A percentile compares a stretch with the other conserved stretches of the same genome.
Conservation (phyloP, 345 rosid species). For the Boechera stricta region DNA sequence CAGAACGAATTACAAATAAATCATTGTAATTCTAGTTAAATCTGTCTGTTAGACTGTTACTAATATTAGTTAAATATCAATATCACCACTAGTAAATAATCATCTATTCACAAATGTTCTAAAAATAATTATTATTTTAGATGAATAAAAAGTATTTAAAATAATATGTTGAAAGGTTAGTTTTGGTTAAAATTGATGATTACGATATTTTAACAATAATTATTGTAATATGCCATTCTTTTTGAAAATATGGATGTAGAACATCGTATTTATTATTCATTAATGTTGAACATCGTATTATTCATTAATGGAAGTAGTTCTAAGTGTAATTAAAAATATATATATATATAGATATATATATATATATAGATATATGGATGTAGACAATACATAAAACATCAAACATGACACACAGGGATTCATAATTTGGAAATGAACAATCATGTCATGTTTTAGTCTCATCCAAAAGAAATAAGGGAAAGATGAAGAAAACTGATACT, state of each 20-base stretch:
- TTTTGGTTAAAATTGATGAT: background rate
- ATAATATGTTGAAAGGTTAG: background rate
- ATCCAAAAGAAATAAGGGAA: background rate
- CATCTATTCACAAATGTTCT: background rate
- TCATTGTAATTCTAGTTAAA: background rate
- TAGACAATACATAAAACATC: constrained; percentile 4
- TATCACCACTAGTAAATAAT: background rate
- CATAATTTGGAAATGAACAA: constrained; percentile 30
- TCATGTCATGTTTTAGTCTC: constrained; percentile 18
- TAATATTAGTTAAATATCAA: background rate
- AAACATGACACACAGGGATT: constrained; percentile 7
- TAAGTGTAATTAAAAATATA: too few species aligned
- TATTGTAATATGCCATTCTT: background rate
- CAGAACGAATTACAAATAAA: background rate
- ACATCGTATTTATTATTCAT: too few species aligned
- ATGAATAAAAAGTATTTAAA: too few species aligned
- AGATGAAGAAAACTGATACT: constrained; percentile 3
- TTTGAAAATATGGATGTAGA: constrained; percentile 7
- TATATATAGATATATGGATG: background rate
- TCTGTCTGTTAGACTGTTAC: background rate
- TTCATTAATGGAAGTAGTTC: too few species aligned
- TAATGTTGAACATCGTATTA: too few species aligned
- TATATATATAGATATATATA: too few species aligned
- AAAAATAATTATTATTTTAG: too few species aligned
- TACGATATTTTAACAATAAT: background rate